Base-by-base conservation (phyloP, 2,329 filamentous ascomycete genomes). In the Pleochaeta shiraiana region DNA sequence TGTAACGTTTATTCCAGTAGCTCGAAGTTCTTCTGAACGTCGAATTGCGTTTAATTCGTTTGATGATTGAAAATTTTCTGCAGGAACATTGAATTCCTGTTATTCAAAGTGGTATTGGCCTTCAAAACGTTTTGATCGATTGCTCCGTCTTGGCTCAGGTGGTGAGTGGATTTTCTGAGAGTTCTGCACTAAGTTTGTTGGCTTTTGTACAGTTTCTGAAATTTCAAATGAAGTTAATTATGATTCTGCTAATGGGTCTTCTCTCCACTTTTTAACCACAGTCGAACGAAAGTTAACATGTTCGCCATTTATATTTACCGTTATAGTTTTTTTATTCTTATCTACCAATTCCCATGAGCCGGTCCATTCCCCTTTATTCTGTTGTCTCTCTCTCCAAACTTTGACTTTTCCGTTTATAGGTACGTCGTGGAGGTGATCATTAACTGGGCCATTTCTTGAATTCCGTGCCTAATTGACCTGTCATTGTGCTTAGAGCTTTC, bases 371-470 rank as follows among this genome's bases (percentile, higher is more conserved):
- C 26, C 26, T 28, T 31, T 57, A 28, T 21, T 57, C 30, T 57
- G 12, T 45, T 63, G 43, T 7, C 60, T 45, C 60, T 66, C 63
- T 50, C 65, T 43, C 60, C 59, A 66, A 19, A 64, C 57, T 11
- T 61, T 37, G 5, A 65, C 64, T n/a, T 64, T 0, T 7, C 39
- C 61, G 16, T 63, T 62, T 16, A 65, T 39, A 24, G 16, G 3
- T 19, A 67, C 30, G 12, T 65, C 43, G 33, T 65, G 28, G 2
- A 67, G 53, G 0, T n/a, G 19, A 14, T 61, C 31, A 2, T 34
- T 43, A 6, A 24, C 62, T 3, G 55, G 62, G 4, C 64, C 47
- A 31, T 67, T 67, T 1, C 55, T 12, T 2, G 21, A 57, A 30
- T 53, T 61, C 0, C 64, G 24, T 4, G 62, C 63, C 12, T 65